A percentile compares a stretch with the other conserved stretches of the same genome.
phyloP scores from a whole-genome alignment of 768 basidiomycete species.

The Dentipellis fragilis region DNA sequence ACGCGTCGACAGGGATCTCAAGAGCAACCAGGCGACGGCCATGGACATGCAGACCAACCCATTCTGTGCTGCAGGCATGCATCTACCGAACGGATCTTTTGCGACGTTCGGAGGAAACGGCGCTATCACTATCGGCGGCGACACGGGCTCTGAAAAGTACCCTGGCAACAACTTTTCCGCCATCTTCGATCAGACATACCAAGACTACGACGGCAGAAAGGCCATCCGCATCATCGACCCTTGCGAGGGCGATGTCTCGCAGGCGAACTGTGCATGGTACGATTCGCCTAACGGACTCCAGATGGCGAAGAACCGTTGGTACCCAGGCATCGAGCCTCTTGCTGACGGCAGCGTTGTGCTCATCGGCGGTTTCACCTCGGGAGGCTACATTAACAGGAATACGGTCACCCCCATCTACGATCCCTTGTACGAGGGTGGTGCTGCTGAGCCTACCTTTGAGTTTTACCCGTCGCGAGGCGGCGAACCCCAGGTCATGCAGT shows the following conservation, averaged over 20 bases:
- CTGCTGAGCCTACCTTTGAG: constrained; percentile 75
- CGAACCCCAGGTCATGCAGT: constrained; percentile 44
- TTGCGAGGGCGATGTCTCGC: constrained; percentile 41
- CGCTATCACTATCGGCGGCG: constrained; percentile 59
- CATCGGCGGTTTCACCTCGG: constrained; percentile 72
- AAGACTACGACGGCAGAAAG: constrained; percentile 72
- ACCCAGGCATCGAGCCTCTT: constrained; percentile 64
- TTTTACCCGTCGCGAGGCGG: constrained; percentile 59
- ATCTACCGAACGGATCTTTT: constrained; percentile 71
- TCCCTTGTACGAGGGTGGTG: constrained; percentile 52
- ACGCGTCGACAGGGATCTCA: constrained; percentile 41
- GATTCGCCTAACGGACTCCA: constrained; percentile 52
- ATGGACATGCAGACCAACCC: constrained; percentile 70
- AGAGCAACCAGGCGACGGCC: constrained; percentile 41
- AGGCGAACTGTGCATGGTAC: constrained; percentile 57
- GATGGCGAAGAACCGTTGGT: constrained; percentile 69
- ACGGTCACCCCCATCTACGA: constrained; percentile 51
- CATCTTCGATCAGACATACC: constrained; percentile 54
- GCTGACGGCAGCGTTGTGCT: constrained; percentile 71
- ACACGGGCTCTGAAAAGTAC: constrained; percentile 24
- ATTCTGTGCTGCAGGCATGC: constrained; percentile 79
- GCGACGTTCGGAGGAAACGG: constrained; percentile 72
- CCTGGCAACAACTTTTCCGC: constrained; percentile 29
- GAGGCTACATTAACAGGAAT: constrained; percentile 74
- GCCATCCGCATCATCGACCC: constrained; percentile 78